Percentiles rank a stretch among this genome's conserved stretches.
phyloP scores from a whole-genome alignment of 352 stramenopile genomes.

The Saprolegnia diclina region DNA sequence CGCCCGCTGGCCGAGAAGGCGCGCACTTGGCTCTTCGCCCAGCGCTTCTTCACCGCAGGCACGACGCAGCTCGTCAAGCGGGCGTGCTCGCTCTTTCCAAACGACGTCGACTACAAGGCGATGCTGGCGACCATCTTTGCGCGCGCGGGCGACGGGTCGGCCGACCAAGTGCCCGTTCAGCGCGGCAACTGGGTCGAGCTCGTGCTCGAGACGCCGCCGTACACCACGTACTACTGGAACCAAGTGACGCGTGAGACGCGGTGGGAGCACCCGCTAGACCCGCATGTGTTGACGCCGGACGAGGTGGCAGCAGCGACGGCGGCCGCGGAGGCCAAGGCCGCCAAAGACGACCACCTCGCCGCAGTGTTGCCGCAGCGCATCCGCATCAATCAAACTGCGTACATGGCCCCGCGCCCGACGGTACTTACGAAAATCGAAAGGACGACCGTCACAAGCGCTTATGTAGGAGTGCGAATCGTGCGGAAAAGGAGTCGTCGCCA shows the following conservation, averaged over 20 bases:
- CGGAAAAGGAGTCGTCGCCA: constrained; percentile 21
- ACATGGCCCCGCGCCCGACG: not conserved
- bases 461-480: constrained; percentile 27
- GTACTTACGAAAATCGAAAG: not conserved
- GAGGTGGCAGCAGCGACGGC: not conserved
- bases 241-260: constrained; percentile 45
- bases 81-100: constrained; percentile 35
- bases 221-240: constrained; percentile 64
- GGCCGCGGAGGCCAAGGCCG: constrained; percentile 30
- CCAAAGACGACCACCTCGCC: constrained; percentile 35
- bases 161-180: not conserved
- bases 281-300: constrained; percentile 30
- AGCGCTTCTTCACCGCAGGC: constrained; percentile 45
- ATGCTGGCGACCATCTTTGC: constrained; percentile 42
- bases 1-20: constrained; percentile 37
- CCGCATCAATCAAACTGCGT: not conserved
- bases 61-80: constrained; percentile 47
- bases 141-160: constrained; percentile 25
- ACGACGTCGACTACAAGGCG: constrained; percentile 32
- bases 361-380: constrained; percentile 41
- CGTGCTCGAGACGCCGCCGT: constrained; percentile 51
- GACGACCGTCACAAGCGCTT: constrained; percentile 33
- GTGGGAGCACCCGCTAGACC: constrained; percentile 52
- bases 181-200: constrained; percentile 52
- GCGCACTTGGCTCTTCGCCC: constrained; percentile 41